Conservation (phyloP, 2,329 filamentous ascomycete genomes). For the Fusarium proliferatum region DNA sequence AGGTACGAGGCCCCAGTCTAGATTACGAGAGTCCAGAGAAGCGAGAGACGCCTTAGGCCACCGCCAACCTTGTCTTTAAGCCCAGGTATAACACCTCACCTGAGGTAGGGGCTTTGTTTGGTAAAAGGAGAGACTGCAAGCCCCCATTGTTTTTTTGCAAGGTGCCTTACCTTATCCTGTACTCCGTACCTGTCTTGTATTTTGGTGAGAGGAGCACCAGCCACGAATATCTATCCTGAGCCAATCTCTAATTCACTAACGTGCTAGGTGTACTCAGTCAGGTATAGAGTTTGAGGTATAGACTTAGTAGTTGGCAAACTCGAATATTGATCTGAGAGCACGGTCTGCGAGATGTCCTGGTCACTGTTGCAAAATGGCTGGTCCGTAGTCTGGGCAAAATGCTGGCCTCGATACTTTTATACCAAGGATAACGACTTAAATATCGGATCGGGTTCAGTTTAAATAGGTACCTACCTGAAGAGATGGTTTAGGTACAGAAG, state of each 20-base stretch:
- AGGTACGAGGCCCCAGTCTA: constrained; percentile 30
- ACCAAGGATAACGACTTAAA: neutral
- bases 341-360: neutral
- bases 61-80: constrained; percentile 32
- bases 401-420: neutral
- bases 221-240: constrained; percentile 15
- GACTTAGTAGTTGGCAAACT: neutral
- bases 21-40: constrained; percentile 35
- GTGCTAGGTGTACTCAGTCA: neutral
- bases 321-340: neutral
- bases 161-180: constrained; percentile 10
- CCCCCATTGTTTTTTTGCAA: constrained; percentile 12
- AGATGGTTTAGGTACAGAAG: neutral
- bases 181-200: neutral
- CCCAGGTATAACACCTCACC: constrained; percentile 11
- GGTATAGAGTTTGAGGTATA: neutral
- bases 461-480: neutral
- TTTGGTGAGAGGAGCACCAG: constrained; percentile 18
- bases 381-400: neutral
- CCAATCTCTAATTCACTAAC: neutral
- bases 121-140: constrained; percentile 30
- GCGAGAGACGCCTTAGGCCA: constrained; percentile 33
- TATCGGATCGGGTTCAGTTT: neutral
- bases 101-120: neutral
- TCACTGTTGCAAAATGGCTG: neutral